These are phyloP conservation scores for Fragilariopsis cylindrus DNA, from an alignment of 108 stramenopile species.

Conservation along the genomic window DNA sequence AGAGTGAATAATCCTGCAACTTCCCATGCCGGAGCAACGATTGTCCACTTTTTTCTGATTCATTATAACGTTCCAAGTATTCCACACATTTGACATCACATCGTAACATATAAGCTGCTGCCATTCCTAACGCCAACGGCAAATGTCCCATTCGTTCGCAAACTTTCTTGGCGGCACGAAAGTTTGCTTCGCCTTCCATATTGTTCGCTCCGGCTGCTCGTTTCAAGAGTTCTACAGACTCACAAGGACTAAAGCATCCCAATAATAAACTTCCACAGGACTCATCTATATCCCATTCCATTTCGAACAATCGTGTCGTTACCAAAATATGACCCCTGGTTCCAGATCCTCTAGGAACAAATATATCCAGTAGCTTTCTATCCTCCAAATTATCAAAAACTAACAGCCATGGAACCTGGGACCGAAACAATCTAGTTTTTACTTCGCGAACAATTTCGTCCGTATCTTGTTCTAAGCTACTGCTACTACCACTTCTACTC, in stretches of 20 bases:
- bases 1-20: conserved; percentile 44
- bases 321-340: conserved; percentile 57
- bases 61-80: conserved; percentile 57
- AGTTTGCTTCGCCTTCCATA: conserved; percentile 7
- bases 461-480: conserved; percentile 34
- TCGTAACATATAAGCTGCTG: conserved; percentile 67
- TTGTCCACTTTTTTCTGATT: conserved; percentile 44
- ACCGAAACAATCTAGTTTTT: conserved; percentile 58
- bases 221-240: conserved; percentile 52
- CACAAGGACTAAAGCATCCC: conserved; percentile 54
- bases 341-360: conserved; percentile 57
- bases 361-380: conserved; percentile 38
- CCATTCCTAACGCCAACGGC: conserved; percentile 65
- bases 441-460: conserved; percentile 63
- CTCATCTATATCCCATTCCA: conserved; percentile 22
- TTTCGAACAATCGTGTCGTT: conserved; percentile 55
- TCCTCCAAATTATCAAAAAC: conserved; percentile 78
- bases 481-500: neutral
- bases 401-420: conserved; percentile 58
- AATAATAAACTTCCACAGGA: conserved; percentile 27
- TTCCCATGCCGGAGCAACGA: conserved; percentile 41
- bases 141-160: conserved; percentile 48
- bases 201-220: conserved; percentile 36
- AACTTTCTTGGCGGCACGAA: conserved; percentile 28
- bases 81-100: conserved; percentile 64